Base-by-base conservation (phyloP, 176 grass and related monocot species). In the Avena atlantica region DNA sequence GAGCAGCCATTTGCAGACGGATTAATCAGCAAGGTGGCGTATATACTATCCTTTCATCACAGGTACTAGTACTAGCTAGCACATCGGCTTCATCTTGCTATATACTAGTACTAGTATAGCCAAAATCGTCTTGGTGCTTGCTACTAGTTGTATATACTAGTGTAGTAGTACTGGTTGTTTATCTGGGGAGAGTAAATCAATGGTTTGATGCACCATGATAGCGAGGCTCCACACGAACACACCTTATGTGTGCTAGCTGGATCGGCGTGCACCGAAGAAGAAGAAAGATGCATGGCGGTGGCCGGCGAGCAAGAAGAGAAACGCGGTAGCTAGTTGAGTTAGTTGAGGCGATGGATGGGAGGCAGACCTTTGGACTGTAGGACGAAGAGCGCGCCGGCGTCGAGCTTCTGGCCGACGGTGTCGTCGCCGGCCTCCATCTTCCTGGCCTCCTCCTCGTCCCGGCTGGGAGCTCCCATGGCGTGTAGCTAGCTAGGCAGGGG, bases 371-470 rank as follows among this genome's bases (percentile, higher is more conserved):
- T 95, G 72, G 95, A 98, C 56, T 95, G 86, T 36, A 98, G 95
- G 59, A 98, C 95, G 78, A 98, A 98, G 37, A 93, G 89, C 51
- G 95, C 95, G 71, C 95, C 95, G 66, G 95, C 95, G 85, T 98
- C 95, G 48, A 95, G 88, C 82, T 93, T 91, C 84, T 85, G 81
- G 10, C 87, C 83, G 27, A 73, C 72, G 70, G 60, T 86, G 81
- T 83, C 81, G 58, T 10, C 78, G 57, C 71, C 94, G 73, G 86
- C 90, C 89, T 88, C 83, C 69, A 91, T 73, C 86, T 75, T 86
- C 91, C 12, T 91, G 55, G 91, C 87, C 82, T 83, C 88, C 91
- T 89, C 86, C 57, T 78, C 82, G 24, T 90, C 88, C 76, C 71
- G 9, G 87, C 62, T 57, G 42, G 69, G 24, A 5, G 81, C 81